Evolutionary conservation across 805 yeast species (phyloP).

Genomic region (Torulaspora maleeae): DNA sequence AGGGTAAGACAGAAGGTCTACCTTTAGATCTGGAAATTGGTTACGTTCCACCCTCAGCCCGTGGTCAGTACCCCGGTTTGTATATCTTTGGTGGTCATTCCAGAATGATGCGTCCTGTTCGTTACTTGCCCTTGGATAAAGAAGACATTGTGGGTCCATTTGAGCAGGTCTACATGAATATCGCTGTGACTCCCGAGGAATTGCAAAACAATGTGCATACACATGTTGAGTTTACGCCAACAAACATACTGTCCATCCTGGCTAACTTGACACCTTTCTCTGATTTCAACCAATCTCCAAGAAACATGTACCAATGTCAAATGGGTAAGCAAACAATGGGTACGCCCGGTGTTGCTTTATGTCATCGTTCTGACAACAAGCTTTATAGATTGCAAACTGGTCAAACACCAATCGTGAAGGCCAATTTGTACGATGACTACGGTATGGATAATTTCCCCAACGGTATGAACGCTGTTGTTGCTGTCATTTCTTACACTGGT

Average conservation of each 20-base stretch:
- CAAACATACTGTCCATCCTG: slow-evolving; percentile 86
- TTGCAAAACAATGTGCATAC: slow-evolving; percentile 75
- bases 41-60: slow-evolving; percentile 89
- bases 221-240: slow-evolving; percentile 93
- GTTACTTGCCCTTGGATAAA: slow-evolving; percentile 78
- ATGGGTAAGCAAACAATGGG: slow-evolving; percentile 99
- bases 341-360: slow-evolving; percentile 95
- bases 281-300: slow-evolving; percentile 97
- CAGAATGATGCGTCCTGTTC: slow-evolving; percentile 94
- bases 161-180: slow-evolving; percentile 94
- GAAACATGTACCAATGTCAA: slow-evolving; percentile 99
- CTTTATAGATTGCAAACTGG: slow-evolving; percentile 90
- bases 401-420: slow-evolving; percentile 95
- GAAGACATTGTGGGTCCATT: slow-evolving; percentile 92
- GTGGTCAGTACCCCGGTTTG: slow-evolving; percentile 97
- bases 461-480: slow-evolving; percentile 97
- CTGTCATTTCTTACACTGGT: slow-evolving; percentile 97
- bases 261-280: slow-evolving; percentile 98
- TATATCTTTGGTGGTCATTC: slow-evolving; percentile 87
- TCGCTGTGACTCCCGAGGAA: slow-evolving; percentile 92
- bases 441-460: slow-evolving; percentile 99
- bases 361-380: slow-evolving; percentile 91
- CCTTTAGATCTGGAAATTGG: slow-evolving; percentile 91
- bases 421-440: slow-evolving; percentile 87
- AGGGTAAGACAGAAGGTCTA: slow-evolving; percentile 60